Evolutionary conservation across 1,284 basidiomycete species (phyloP).

Genomic region (Boletus holoroseus): DNA sequence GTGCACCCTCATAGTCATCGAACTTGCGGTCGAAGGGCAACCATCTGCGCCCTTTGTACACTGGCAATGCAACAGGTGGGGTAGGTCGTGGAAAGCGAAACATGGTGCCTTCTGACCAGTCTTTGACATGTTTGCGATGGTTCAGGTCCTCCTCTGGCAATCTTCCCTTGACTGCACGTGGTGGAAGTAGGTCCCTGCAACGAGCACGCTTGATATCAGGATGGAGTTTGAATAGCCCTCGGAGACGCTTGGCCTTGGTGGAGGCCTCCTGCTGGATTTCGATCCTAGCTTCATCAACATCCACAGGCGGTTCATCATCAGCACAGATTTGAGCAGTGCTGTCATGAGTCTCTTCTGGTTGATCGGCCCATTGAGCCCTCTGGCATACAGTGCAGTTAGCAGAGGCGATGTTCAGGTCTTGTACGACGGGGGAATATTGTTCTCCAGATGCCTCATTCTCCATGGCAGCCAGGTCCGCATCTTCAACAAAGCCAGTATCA

Average conservation of each 20-base stretch:
- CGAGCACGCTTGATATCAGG: neutral
- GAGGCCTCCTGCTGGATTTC: too few species aligned
- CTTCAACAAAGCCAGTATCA: too few species aligned
- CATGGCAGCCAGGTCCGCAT: too few species aligned
- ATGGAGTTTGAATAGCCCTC: neutral
- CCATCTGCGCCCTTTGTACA: neutral
- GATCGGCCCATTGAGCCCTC: too few species aligned
- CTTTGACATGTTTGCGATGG: neutral
- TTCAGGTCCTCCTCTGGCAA: too few species aligned
- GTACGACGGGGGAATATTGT: too few species aligned
- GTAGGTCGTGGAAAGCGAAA: neutral
- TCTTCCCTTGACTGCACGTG: neutral
- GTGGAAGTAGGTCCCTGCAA: neutral
- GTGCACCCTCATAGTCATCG: neutral
- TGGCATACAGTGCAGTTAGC: neutral
- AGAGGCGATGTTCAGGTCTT: too few species aligned
- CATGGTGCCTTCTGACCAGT: neutral
- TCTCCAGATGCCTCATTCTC: too few species aligned
- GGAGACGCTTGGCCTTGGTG: neutral
- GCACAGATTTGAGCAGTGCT: too few species aligned
- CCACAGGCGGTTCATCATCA: neutral
- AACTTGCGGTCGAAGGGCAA: neutral
- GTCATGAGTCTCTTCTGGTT: too few species aligned
- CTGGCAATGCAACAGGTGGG: neutral
- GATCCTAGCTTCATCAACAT: too few species aligned